A percentile compares a stretch with the other conserved stretches of the same genome.
Conservation (phyloP, 2,329 filamentous ascomycete species). For the Chrysosporium keratinophilum region DNA sequence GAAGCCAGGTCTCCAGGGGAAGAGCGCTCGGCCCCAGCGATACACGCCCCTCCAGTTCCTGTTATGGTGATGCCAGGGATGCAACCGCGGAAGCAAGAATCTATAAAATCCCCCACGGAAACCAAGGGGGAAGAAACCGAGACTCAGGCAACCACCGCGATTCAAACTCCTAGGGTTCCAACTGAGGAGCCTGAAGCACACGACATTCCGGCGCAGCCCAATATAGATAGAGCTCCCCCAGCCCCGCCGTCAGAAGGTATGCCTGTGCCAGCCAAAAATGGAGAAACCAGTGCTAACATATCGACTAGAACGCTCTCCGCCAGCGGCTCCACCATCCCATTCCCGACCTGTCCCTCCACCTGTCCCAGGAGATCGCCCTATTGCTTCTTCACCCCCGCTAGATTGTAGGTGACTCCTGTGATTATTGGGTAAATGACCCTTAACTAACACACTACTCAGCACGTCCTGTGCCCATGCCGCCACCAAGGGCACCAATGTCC, state of each 20-base stretch:
- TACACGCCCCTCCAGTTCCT: slow-evolving; percentile 38
- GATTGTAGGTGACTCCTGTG: slow-evolving; percentile 45
- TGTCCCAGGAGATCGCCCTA: slow-evolving; percentile 28
- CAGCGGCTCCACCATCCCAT: slow-evolving; percentile 29
- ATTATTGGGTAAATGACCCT: background rate
- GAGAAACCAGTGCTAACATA: background rate
- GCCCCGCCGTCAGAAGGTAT: slow-evolving; percentile 45
- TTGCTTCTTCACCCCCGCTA: slow-evolving; percentile 29
- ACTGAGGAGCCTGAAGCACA: slow-evolving; percentile 18
- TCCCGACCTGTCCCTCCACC: slow-evolving; percentile 32
- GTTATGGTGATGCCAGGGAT: slow-evolving; percentile 56
- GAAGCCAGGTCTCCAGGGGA: slow-evolving; percentile 27
- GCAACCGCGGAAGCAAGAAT: slow-evolving; percentile 35
- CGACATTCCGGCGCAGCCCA: slow-evolving; percentile 22
- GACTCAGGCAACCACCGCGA: background rate
- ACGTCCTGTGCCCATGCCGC: slow-evolving; percentile 50
- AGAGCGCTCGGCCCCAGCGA: slow-evolving; percentile 20
- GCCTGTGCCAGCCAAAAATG: slow-evolving; percentile 12
- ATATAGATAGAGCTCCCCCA: slow-evolving; percentile 35
- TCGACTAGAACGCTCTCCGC: slow-evolving; percentile 25
- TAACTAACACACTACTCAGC: slow-evolving; percentile 39
- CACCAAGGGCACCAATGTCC: slow-evolving; percentile 48
- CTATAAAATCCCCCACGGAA: slow-evolving; percentile 4
- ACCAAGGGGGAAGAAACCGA: background rate
- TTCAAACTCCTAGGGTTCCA: slow-evolving; percentile 8